phyloP scores from a whole-genome alignment of 306 rosid species.

The Quercus dentata region DNA sequence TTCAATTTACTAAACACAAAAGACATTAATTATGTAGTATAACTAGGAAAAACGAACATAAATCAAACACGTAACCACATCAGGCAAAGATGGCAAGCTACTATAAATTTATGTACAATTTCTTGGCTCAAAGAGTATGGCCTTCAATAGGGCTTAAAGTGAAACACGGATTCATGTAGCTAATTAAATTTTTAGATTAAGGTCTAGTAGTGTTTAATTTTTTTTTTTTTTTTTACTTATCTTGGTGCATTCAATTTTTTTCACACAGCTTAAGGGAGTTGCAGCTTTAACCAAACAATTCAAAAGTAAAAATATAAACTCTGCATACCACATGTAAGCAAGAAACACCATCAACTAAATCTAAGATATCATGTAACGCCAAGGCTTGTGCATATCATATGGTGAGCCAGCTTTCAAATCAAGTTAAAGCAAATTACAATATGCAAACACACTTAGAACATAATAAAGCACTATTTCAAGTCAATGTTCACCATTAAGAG shows the following conservation, averaged over 20 bases:
- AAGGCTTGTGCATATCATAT: not conserved
- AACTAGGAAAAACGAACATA: not conserved
- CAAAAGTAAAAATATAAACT: not conserved
- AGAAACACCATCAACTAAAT: not conserved
- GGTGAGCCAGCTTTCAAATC: not conserved
- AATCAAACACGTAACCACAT: not conserved
- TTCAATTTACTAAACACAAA: too few relatives aligned
- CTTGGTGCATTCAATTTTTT: not conserved
- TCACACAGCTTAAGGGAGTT: not conserved
- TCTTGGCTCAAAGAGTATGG: not conserved
- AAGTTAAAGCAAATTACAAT: not conserved
- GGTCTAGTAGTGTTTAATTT: not conserved
- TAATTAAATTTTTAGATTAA: not conserved
- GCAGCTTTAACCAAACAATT: not conserved
- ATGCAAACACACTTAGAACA: not conserved
- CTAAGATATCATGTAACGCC: too few relatives aligned
- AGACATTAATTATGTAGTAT: not conserved
- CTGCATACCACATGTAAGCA: not conserved
- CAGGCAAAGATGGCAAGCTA: not conserved
- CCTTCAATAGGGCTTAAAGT: not conserved
- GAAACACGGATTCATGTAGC: not conserved
- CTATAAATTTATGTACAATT: not conserved
- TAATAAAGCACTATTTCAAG: not conserved
- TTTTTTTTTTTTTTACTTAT: not conserved
- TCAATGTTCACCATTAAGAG: not conserved